Percentiles rank a stretch among this genome's conserved stretches.
Conservation (phyloP, 495 filamentous ascomycete species). For the Pseudoneurospora amorphoporcata region DNA sequence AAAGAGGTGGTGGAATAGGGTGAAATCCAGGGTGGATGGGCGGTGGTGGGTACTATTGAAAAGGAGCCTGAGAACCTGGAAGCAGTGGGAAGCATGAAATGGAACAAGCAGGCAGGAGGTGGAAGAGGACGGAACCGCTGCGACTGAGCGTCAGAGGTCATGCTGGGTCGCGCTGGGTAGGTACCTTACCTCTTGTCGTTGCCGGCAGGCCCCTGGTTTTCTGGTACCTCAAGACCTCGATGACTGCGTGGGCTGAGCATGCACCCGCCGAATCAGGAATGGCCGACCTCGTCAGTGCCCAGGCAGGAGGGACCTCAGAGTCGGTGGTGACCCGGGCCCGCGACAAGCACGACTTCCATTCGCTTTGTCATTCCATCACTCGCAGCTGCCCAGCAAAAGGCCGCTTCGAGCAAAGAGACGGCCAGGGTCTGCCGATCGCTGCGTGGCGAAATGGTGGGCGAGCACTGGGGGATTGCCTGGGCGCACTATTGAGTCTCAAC, state of each 20-base stretch:
- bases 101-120: conserved; percentile 23
- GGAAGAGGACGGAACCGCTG: conserved; percentile 27
- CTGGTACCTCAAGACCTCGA: too few relatives aligned
- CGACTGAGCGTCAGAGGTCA: background rate
- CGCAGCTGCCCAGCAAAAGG: background rate
- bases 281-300: background rate
- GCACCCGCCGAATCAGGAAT: background rate
- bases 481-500: background rate
- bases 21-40: conserved; percentile 9
- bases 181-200: background rate
- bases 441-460: conserved; percentile 7
- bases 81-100: conserved; percentile 3
- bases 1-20: conserved; percentile 16
- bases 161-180: conserved; percentile 4
- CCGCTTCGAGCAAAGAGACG: conserved; percentile 8
- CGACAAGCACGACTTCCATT: background rate
- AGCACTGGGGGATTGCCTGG: conserved; percentile 13
- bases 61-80: conserved; percentile 15
- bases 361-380: background rate
- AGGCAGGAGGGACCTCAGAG: background rate
- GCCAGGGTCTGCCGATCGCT: conserved; percentile 3
- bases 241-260: background rate
- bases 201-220: background rate
- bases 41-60: conserved; percentile 15
- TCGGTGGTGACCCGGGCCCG: background rate